Evolutionary conservation across 2,329 filamentous ascomycete species (phyloP), one percentile per base, ranked within the genome.

Genomic region (Neonectria magnoliae): DNA sequence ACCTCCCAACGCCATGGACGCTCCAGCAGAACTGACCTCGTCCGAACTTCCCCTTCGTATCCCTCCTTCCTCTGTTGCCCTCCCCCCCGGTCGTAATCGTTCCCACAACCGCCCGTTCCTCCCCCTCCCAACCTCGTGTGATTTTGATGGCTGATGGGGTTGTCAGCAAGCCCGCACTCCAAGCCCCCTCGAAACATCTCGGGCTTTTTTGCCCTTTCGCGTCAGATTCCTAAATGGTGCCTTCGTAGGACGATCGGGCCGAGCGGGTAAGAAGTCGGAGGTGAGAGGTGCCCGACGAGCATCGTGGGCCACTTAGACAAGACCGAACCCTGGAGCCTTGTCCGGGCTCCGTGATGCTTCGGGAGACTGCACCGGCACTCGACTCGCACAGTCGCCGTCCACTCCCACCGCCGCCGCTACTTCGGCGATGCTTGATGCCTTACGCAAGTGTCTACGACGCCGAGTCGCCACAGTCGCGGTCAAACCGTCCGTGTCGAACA

Each of bases 81-180:
- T 25, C 2, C 54, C 38, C 36, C 41, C 41, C 36, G 36, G 36
- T 13, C 36, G 14, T n/a, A 38, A 38, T 38, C 20, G 41, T 60
- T 67, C 9, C 13, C 41, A 60, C 54, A 33, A 33, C 31, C 31
- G 31, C 31, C 31, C 31, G 31, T 11, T 13, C 29, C 29, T 31
- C 29, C 29, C 47, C 52, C 20, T 36, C 36, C 52, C 38, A 55
- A 29, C 52, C 52, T 20, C 52, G 44, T 31, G 47, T 50, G 48
- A 33, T 51, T 51, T 51, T 33, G 29, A 33, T 8, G 48, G 48
- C 48, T 51, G 48, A 51, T 51, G 41, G 54, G 53, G 60, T 57
- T 52, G 60, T 62, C 60, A 62, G 60, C 60, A 62, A 38, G 53
- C 60, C 60, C 60, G 57, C 60, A 14, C 38, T 51, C 47, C 55